Evolutionary conservation across 371 early-diverging fungal genomes (phyloP).

Genomic region (Lichtheimia hyalospora): DNA sequence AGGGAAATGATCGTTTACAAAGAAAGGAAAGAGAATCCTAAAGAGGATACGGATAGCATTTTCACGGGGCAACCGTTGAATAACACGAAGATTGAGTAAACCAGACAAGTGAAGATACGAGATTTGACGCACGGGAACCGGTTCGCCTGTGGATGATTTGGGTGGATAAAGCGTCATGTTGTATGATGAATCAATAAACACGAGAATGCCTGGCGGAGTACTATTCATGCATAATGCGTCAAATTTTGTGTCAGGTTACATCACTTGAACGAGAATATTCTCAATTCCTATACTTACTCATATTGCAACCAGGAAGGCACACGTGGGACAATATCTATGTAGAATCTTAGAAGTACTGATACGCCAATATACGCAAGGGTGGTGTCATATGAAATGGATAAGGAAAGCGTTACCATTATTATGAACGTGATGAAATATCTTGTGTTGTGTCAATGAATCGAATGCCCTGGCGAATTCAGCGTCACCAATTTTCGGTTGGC

Average conservation of each 20-base stretch:
- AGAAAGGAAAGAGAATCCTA: conserved; percentile 52
- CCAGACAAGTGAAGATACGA: conserved; percentile 59
- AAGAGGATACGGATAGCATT: conserved; percentile 47
- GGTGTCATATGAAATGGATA: background rate
- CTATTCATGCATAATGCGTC: conserved; percentile 21
- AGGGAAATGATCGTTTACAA: conserved; percentile 60
- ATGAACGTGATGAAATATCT: conserved; percentile 59
- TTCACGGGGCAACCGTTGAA: conserved; percentile 46
- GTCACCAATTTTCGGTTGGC: conserved; percentile 56
- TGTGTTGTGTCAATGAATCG: conserved; percentile 40
- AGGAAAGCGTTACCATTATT: conserved; percentile 44
- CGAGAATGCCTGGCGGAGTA: conserved; percentile 56
- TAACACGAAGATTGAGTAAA: conserved; percentile 43
- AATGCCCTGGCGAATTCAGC: conserved; percentile 46
- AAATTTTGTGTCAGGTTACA: no score
- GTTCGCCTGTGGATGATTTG: conserved; percentile 28
- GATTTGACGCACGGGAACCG: conserved; percentile 48
- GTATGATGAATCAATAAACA: conserved; percentile 52
- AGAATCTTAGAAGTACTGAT: no score
- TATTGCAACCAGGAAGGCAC: conserved; percentile 45
- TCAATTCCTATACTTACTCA: conserved; percentile 5
- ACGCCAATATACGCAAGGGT: background rate
- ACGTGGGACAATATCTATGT: conserved; percentile 49
- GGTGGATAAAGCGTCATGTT: conserved; percentile 49
- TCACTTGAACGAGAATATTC: background rate